Evolutionary conservation across 2,329 filamentous ascomycete species (phyloP).

Genomic region (Zasmidium citrigriseum): DNA sequence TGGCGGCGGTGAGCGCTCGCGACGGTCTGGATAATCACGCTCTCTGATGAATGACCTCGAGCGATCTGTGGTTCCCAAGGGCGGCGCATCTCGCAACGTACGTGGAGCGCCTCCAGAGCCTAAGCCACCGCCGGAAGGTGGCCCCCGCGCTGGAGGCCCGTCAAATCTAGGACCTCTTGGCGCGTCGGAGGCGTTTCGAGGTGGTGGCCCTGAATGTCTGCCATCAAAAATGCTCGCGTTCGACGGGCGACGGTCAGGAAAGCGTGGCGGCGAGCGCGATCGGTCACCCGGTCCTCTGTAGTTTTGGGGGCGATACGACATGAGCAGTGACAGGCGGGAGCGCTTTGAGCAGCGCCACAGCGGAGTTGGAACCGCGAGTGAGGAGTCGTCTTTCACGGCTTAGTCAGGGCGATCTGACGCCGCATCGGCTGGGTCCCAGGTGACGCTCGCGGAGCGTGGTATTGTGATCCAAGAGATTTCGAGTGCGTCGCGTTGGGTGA

Average conservation of each 20-base stretch:
- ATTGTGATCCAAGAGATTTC: background rate
- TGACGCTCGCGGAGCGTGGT: too few species aligned
- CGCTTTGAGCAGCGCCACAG: conserved; percentile 9
- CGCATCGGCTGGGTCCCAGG: background rate
- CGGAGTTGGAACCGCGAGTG: conserved; percentile 5
- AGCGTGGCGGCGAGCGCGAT: conserved; percentile 71
- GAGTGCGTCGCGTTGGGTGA: background rate
- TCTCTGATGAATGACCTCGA: conserved; percentile 57
- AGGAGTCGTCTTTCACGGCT: background rate
- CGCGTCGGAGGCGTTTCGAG: conserved; percentile 55
- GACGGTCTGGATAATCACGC: conserved; percentile 51
- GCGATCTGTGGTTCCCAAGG: conserved; percentile 60
- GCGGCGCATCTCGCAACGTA: conserved; percentile 55
- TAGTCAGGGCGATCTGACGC: conserved; percentile 1
- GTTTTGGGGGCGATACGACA: conserved; percentile 25
- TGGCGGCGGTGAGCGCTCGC: conserved; percentile 60
- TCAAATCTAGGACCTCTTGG: conserved; percentile 82
- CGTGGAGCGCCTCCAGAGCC: conserved; percentile 57
- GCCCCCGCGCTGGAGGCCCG: conserved; percentile 44
- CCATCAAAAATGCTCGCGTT: conserved; percentile 43
- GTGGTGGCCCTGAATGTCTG: conserved; percentile 27
- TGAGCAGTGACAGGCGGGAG: conserved; percentile 9
- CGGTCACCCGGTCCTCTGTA: conserved; percentile 51
- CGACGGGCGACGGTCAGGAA: conserved; percentile 70
- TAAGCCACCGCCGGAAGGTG: conserved; percentile 45